Conservation (phyloP, 345 rosid species). For the Linum trigynum region DNA sequence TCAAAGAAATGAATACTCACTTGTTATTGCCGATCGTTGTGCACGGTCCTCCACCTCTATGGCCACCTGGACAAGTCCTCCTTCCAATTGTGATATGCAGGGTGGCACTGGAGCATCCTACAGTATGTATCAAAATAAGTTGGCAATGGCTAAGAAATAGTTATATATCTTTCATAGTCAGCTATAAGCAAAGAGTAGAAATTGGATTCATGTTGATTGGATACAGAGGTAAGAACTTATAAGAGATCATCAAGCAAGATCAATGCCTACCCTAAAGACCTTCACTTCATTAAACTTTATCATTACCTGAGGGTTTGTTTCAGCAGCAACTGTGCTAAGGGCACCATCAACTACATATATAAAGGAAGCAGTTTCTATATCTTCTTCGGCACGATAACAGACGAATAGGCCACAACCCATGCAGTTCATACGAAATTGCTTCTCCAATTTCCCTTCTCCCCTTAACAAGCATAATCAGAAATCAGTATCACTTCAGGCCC, state of each 20-base stretch:
- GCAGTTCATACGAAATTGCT: constrained; percentile 96
- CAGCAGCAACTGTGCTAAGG: constrained; percentile 84
- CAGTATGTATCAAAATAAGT: constrained; percentile 3
- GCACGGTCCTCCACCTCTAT: constrained; percentile 97
- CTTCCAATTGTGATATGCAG: constrained; percentile 79
- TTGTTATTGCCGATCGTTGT: constrained; percentile 83
- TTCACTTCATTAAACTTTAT: neutral
- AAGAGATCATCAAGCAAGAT: neutral
- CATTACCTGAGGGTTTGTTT: constrained; percentile 79
- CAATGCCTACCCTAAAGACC: neutral
- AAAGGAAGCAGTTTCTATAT: constrained; percentile 55
- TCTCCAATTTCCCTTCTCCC: constrained; percentile 92
- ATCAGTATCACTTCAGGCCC: neutral
- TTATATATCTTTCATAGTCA: neutral
- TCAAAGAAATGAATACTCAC: constrained; percentile 23
- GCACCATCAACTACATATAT: constrained; percentile 73
- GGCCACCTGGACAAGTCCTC: constrained; percentile 93
- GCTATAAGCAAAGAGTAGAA: neutral
- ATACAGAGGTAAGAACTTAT: neutral
- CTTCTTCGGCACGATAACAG: constrained; percentile 90
- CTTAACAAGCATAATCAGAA: constrained; percentile 28
- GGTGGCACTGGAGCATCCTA: constrained; percentile 96
- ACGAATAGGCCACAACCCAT: constrained; percentile 81
- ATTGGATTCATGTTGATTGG: neutral
- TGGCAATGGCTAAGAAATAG: neutral